Base-by-base conservation (phyloP, 805 yeast genomes). In the Dipodascus albidus region DNA sequence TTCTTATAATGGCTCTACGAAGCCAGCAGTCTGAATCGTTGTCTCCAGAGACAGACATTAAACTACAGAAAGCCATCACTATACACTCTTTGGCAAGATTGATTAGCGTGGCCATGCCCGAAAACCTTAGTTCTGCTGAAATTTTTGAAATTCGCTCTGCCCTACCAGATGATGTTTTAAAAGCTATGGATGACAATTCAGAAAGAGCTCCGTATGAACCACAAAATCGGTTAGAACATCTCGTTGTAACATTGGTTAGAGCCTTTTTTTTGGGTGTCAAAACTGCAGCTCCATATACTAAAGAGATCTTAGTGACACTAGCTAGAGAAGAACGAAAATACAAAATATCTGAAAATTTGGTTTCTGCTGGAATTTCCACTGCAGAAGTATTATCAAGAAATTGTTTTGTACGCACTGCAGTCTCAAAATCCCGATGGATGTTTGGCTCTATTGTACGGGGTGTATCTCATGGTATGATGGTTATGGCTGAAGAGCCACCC, bases 251-350 rank as follows among this genome's bases (percentile, higher is more conserved):
- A 8, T 4, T 23, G n/a, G 31, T 47, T 6, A 21, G 49, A 23
- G 49, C 31, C 23, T 47, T 47, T 47, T 47, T 47, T 23, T 6
- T 47, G 6, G 49, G 49, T 4, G 17, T 47, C n/a, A 47, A 47
- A 23, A 47, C 49, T 21, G 49, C 49, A 9, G 49, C 49, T 15
- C 49, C 49, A 47, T 47, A 47, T 22, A 22, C 31, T 9, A 47
- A 47, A 22, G 49, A 47, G 22, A 6, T 22, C 22, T 9, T 47
- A 9, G 23, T 23, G 8, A 3, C n/a, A 3, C 22, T 47, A 19
- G 31, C 31, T 15, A 4, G 27, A 4, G 49, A 47, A n/a, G 49
- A 47, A 47, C 49, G 49, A 47, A 47, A 47, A 19, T 47, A 8
- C 49, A 47, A 47, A 23, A 8, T 47, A 6, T 21, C 49, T 23